Evolutionary conservation across 2,329 filamentous ascomycete species (phyloP), one percentile per base, ranked within the genome.

Genomic region (Talaromyces sp.): DNA sequence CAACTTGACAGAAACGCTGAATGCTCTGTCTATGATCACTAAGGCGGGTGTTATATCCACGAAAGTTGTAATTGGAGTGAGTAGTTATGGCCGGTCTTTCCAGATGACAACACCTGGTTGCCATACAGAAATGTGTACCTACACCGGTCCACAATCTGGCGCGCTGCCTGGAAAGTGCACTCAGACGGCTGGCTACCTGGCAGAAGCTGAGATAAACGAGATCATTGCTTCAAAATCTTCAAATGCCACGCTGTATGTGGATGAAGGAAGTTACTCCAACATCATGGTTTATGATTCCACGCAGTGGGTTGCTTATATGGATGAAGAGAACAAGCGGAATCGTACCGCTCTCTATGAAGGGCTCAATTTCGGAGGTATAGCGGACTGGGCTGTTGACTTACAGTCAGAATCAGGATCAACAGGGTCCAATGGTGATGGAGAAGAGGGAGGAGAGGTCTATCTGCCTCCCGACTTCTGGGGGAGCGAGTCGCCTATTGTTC

Each of bases 1-100:
- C 64, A 78, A 78, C 67, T 62, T 68, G 55, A 78, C 75, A 1
- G 74, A 78, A 58, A 75, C 73, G 0, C 56, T 62, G 0, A 63
- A 65, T 13, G 62, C 75, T 1, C 64, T 78, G 11, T 64, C 71
- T 1, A 76, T 73, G 59, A 65, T 72, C 55, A 70, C 69, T 8
- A 76, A 77, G 62, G 74, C 75, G 3, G 75, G 74, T 15, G 74
- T 76, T 0, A 66, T 68, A 7, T 57, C 65, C 0, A 66, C 68
- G 42, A 75, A 74, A 62, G 58, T 78, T 47, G 33, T 72, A 17
- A 68, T 74, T 7, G 73, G 75, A 3, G 59, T 72, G 2, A 59
- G 66, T 10, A 73, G 70, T 60, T 77, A 77, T 63, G 75, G 73
- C 0, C 67, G 73, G 2, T 67, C 64, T 3, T 77, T 76, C 62